phyloP scores from a whole-genome alignment of 2,329 filamentous ascomycete genomes.

The Colletotrichum echinochloae region DNA sequence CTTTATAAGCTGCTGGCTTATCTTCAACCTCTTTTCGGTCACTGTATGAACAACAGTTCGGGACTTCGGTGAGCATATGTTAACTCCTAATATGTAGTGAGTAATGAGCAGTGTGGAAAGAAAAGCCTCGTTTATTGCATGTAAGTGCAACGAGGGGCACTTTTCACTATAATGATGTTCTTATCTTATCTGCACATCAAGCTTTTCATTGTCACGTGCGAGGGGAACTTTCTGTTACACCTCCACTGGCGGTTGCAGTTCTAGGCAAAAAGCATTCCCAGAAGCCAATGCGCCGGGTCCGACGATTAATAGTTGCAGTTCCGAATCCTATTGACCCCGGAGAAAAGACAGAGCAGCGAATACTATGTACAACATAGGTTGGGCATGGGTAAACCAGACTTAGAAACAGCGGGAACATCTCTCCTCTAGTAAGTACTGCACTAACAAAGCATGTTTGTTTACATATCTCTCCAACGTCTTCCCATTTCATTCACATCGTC shows the following conservation, averaged over 20 bases:
- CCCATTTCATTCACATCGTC: slow-evolving; percentile 9
- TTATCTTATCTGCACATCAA: slow-evolving; percentile 2
- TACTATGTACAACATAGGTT: not conserved
- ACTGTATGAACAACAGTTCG: not conserved
- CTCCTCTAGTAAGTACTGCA: not conserved
- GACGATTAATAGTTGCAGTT: not conserved
- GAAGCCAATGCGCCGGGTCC: not conserved
- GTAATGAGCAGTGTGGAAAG: not conserved
- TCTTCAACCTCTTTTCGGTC: not conserved
- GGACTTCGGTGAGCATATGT: not conserved
- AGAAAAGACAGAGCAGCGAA: not conserved
- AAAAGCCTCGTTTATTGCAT: slow-evolving; percentile 27
- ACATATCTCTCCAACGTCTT: not conserved
- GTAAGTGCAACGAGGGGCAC: slow-evolving; percentile 13
- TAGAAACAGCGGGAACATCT: not conserved
- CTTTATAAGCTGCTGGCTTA: not conserved
- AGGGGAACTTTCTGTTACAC: not conserved
- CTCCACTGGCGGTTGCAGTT: not conserved
- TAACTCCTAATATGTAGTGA: not conserved
- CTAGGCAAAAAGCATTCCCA: not conserved
- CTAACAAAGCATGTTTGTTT: not conserved
- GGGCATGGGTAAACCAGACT: not conserved
- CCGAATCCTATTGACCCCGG: not conserved
- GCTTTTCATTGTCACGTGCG: slow-evolving; percentile 25
- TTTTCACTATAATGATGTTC: not conserved